Evolutionary conservation across 2,329 filamentous ascomycete genomes (phyloP), one percentile per base, ranked within the genome.

Genomic region (Nemania sp.): DNA sequence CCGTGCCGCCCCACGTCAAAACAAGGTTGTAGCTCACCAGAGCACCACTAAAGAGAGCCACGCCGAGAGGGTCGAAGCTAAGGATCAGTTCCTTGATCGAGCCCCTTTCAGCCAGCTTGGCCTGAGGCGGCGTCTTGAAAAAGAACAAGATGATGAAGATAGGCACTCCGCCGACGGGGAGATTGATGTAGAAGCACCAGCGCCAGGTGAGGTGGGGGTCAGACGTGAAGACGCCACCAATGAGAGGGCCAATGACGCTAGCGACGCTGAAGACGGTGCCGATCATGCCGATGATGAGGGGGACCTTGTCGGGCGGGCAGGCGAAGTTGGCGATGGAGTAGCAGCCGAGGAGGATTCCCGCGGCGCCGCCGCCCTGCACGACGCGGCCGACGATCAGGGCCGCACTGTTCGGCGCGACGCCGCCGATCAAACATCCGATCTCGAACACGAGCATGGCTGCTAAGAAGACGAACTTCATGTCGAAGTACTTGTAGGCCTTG

Each of bases 301-400:
- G 71, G 1, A 71, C 64, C 37, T 68, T 69, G 21, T 70, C 68
- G 17, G 74, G 66, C 0, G 71, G 70, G 2, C 73, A 58, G 37
- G 66, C 65, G 48, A 70, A 69, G 11, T 69, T 68, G 6, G 72
- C 61, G 11, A 72, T 66, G 3, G 67, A 63, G 34, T 73, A 69
- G 45, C 67, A 53, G 5, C 76, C 76, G 2, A 71, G 66, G 32
- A 74, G 69, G 54, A 76, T 74, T 48, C 76, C 75, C 0, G 71
- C 72, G 0, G 67, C 65, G 7, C 76, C 75, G 0, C 73, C 47
- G n/a, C 76, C 76, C 39, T 73, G 69, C 12, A 78, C 64, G 47
- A 74, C 74, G 13, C 75, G 72, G 4, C 75, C 76, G 32, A 76
- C 51, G 32, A 78, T 77, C 39, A 78, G 71, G 3, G 71, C 69